Percentiles rank a stretch among this genome's conserved stretches.
Conservation (phyloP, 83 land plant genomes). For the Thuja plicata region DNA sequence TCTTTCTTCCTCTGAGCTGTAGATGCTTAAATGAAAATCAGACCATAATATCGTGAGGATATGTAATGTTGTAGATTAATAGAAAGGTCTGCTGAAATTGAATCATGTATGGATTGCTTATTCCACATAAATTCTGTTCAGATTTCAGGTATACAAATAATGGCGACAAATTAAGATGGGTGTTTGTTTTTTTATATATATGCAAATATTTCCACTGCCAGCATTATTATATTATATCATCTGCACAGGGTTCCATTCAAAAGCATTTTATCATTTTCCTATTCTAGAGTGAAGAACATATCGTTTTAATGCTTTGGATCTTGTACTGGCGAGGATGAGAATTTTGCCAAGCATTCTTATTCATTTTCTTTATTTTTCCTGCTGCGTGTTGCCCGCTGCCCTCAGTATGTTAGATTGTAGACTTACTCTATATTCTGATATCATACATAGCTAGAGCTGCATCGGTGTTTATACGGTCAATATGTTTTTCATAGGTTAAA, state of each 20-base stretch:
- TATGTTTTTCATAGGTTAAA: background rate
- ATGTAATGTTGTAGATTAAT: background rate
- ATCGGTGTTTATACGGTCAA: background rate
- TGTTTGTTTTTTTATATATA: background rate
- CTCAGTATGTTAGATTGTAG: background rate
- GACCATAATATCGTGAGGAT: background rate
- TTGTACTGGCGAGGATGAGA: background rate
- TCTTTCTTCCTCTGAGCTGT: constrained; percentile 7
- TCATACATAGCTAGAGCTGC: background rate
- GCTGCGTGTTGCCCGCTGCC: background rate
- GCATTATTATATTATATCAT: background rate
- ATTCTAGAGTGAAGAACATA: background rate
- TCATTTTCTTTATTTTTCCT: background rate
- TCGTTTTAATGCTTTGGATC: background rate
- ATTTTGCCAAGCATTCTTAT: background rate
- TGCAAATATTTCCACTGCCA: background rate
- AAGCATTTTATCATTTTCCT: background rate
- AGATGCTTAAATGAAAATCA: background rate
- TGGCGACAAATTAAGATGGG: background rate
- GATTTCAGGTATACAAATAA: background rate
- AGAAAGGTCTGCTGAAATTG: background rate
- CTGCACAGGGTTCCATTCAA: background rate
- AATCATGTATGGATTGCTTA: background rate
- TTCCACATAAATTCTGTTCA: background rate
- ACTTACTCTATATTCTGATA: background rate